Conservation (phyloP, 1,284 basidiomycete genomes). For the Pseudozyma tsukubaensis region DNA sequence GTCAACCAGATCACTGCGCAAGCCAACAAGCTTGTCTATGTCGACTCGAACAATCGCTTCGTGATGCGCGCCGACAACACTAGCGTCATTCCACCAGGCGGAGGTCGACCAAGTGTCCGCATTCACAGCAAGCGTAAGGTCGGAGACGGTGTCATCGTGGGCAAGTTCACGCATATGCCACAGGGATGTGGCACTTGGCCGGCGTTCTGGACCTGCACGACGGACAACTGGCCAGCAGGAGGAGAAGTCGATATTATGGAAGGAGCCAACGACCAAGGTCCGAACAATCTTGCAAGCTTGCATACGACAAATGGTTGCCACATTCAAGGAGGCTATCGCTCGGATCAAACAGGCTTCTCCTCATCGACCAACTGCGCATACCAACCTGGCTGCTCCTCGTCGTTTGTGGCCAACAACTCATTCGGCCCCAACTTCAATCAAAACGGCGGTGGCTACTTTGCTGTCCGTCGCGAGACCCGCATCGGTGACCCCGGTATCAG, state of each 20-base stretch:
- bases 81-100: slow-evolving; percentile 11
- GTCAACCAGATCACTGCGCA: slow-evolving; percentile 37
- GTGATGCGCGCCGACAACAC: slow-evolving; percentile 53
- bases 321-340: slow-evolving; percentile 21
- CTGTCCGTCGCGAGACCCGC: slow-evolving; percentile 50
- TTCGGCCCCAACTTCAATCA: slow-evolving; percentile 52
- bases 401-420: slow-evolving; percentile 29
- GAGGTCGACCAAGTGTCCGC: slow-evolving; percentile 39
- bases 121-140: slow-evolving; percentile 46
- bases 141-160: slow-evolving; percentile 50
- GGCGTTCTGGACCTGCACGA: slow-evolving; percentile 60
- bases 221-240: slow-evolving; percentile 47
- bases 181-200: slow-evolving; percentile 62
- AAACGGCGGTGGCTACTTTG: slow-evolving; percentile 59
- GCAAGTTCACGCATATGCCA: slow-evolving; percentile 45
- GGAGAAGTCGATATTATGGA: slow-evolving; percentile 62
- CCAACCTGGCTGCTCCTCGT: slow-evolving; percentile 57
- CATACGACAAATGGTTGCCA: slow-evolving; percentile 50
- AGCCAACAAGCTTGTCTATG: slow-evolving; percentile 26
- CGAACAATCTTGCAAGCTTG: slow-evolving; percentile 48
- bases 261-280: slow-evolving; percentile 56
- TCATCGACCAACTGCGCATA: slow-evolving; percentile 45
- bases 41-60: slow-evolving; percentile 39
- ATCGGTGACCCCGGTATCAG: slow-evolving; percentile 46
- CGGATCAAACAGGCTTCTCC: slow-evolving; percentile 34